Evolutionary conservation across 2,329 filamentous ascomycete species (phyloP).

Genomic region (Pseudophaeomoniella oleicola): DNA sequence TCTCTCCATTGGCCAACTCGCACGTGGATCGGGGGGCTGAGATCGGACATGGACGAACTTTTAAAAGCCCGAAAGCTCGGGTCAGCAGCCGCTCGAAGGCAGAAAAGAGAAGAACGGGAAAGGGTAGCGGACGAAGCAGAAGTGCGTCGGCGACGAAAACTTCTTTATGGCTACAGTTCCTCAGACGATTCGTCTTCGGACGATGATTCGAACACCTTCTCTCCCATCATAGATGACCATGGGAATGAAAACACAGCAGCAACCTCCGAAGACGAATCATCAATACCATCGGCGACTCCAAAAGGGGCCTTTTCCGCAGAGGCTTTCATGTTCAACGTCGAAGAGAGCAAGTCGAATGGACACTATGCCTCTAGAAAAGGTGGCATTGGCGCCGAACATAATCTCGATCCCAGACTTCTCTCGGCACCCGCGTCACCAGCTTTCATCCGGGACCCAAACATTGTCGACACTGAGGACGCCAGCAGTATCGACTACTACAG

Average conservation of each 20-base stretch:
- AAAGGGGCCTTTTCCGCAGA: no score
- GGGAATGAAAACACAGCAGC: no score
- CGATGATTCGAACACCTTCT: neutral
- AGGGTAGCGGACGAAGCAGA: neutral
- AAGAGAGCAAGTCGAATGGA: neutral
- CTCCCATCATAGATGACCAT: neutral
- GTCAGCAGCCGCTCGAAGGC: conserved; percentile 9
- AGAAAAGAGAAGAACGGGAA: conserved; percentile 9
- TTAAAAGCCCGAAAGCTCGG: conserved; percentile 7
- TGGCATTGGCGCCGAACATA: neutral
- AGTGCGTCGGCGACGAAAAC: neutral
- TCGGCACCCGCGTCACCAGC: neutral
- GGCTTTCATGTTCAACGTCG: neutral
- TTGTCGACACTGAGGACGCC: neutral
- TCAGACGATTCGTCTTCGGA: conserved; percentile 1
- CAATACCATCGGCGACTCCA: no score
- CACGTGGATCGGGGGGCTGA: no score
- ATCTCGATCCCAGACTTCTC: neutral
- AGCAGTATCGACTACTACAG: neutral
- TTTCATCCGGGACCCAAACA: neutral
- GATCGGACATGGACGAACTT: conserved; percentile 9
- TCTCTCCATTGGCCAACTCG: no score
- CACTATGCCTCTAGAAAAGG: neutral
- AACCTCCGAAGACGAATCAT: no score
- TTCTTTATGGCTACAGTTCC: neutral